phyloP scores from a whole-genome alignment of 257 asterid species.

The Mentha longifolia region DNA sequence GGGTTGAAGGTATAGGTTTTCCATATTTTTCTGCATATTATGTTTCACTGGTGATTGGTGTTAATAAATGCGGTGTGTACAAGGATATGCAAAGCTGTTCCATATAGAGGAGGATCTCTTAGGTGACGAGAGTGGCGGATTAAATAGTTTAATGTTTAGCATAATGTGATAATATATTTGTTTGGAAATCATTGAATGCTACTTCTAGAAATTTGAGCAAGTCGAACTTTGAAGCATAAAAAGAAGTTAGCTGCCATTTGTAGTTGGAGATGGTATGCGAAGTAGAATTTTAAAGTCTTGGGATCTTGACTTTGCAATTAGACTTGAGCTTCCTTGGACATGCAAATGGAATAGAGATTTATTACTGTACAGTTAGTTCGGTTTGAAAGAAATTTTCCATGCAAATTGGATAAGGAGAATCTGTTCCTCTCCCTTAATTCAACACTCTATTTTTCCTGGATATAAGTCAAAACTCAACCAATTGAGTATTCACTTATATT shows the following conservation, averaged over 20 bases:
- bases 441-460: too few relatives aligned
- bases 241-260: neutral
- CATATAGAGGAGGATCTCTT: neutral
- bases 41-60: neutral
- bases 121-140: neutral
- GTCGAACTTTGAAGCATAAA: too few relatives aligned
- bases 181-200: neutral
- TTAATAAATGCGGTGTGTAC: neutral
- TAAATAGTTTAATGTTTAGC: neutral
- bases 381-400: too few relatives aligned
- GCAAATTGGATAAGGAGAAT: too few relatives aligned
- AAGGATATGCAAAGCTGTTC: neutral
- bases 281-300: neutral
- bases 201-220: neutral
- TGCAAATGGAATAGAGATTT: neutral
- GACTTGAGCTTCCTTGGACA: neutral
- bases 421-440: too few relatives aligned
- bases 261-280: neutral
- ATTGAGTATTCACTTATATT: too few relatives aligned
- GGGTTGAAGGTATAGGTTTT: neutral
- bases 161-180: neutral
- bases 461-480: too few relatives aligned
- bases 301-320: neutral
- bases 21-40: neutral
- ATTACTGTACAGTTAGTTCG: neutral